phyloP scores from a whole-genome alignment of 208 protist species.

The Leishmania guyanensis region DNA sequence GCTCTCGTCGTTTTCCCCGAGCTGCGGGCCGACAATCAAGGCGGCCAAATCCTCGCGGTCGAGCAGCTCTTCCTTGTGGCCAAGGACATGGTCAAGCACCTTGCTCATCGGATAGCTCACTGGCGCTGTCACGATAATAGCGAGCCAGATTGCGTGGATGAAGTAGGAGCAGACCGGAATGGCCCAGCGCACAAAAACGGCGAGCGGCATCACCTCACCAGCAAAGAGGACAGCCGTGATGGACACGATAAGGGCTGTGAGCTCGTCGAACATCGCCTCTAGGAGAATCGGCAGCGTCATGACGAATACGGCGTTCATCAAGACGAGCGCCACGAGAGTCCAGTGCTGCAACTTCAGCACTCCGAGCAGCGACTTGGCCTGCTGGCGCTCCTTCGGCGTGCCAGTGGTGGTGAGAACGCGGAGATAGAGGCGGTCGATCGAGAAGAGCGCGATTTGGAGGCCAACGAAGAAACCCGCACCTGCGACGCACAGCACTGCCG shows the following conservation, averaged over 20 bases:
- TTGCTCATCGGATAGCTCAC: slow-evolving; percentile 82
- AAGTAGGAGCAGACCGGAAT: slow-evolving; percentile 70
- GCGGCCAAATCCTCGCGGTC: slow-evolving; percentile 74
- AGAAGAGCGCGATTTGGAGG: slow-evolving; percentile 72
- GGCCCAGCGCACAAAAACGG: slow-evolving; percentile 86
- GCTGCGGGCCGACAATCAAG: slow-evolving; percentile 54
- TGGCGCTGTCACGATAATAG: slow-evolving; percentile 66
- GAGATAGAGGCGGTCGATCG: slow-evolving; percentile 68
- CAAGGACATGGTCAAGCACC: slow-evolving; percentile 79
- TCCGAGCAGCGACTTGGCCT: slow-evolving; percentile 40
- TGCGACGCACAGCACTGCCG: slow-evolving; percentile 39
- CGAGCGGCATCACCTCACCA: slow-evolving; percentile 92
- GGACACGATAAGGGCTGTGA: slow-evolving; percentile 79
- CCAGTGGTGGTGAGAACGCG: slow-evolving; percentile 62
- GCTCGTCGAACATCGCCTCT: slow-evolving; percentile 61
- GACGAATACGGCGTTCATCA: slow-evolving; percentile 77
- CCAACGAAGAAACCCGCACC: slow-evolving; percentile 57
- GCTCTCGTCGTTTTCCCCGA: slow-evolving; percentile 7
- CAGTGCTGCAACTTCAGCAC: slow-evolving; percentile 65
- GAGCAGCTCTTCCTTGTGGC: slow-evolving; percentile 59
- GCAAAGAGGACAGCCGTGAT: slow-evolving; percentile 87
- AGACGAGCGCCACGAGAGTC: slow-evolving; percentile 86
- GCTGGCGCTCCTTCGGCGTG: slow-evolving; percentile 34
- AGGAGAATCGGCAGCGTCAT: slow-evolving; percentile 86
- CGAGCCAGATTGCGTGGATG: slow-evolving; percentile 60